Base-by-base conservation (phyloP, 1,139 yeast species). In the Saccharomyces hybrid region DNA sequence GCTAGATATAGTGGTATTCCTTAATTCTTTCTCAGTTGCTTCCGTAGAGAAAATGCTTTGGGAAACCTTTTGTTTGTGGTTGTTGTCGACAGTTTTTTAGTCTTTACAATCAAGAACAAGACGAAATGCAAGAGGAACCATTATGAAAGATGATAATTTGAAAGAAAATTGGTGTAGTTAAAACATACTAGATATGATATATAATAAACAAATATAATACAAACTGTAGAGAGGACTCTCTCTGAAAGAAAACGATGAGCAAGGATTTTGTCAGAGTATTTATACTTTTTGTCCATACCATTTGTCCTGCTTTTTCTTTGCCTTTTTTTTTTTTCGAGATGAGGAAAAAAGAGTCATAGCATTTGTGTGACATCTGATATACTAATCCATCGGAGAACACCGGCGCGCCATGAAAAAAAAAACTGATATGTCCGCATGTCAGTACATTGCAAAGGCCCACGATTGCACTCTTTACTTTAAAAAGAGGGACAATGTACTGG, bases 141-240 rank as follows among this genome's bases (percentile, higher is more conserved):
- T 8, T 42, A 51, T 19, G 53, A 32, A 49, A 46, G 47, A 50
- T 48, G 49, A 53, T 34, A 51, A 23, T 14, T 44, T 50, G 54
- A 58, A 60, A 58, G 54, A 48, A 54, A 59, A 59, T 51, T 58
- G 57, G 58, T 57, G 49, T 58, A 52, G 52, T 54, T 47, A 50
- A 55, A 58, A 59, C 56, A 60, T 55, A 57, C 59, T 46, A 14
- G 42, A 34, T 14, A 34, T 34, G 42, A 34, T 14, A 34, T 34
- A 14, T n/a, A 4, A 3, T 8, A 25, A 14, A 48, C 7, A 13
- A 11, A 14, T n/a, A 16, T 32, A 28, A 4, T 25, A 34, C 32
- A 41, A 9, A 5, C n/a, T 13, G 5, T n/a, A 3, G n/a, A 44
- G 28, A 41, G 34, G 26, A 50, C 27, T 8, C 34, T 28, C n/a